These are phyloP conservation scores for Tuber magnatum DNA, from an alignment of 495 filamentous ascomycete genomes.

Conservation along the genomic window DNA sequence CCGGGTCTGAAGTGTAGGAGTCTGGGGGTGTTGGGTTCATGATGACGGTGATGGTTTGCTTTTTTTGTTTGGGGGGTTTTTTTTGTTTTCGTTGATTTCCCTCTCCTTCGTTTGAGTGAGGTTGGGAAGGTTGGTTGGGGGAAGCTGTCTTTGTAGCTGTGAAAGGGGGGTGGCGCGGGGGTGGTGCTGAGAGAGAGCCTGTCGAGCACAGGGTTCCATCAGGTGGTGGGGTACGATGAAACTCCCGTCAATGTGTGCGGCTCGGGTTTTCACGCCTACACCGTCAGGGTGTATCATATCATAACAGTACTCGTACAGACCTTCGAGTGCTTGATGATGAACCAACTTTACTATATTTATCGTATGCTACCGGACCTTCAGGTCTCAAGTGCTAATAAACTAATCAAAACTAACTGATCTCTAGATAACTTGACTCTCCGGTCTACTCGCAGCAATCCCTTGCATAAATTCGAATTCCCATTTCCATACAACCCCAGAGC, in stretches of 20 bases:
- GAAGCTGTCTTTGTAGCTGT: not conserved
- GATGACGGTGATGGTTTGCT: not conserved
- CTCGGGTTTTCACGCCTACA: not conserved
- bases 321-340: not conserved
- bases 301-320: not conserved
- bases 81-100: not conserved
- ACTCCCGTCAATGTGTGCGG: not conserved
- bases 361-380: not conserved
- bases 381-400: not conserved
- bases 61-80: too few relatives aligned
- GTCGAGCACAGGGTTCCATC: not conserved
- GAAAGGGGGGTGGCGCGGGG: not conserved
- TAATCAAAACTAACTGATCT: not conserved
- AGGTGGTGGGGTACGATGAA: not conserved
- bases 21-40: not conserved
- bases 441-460: not conserved
- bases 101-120: not conserved
- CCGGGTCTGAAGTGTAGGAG: conserved; percentile 59
- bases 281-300: not conserved
- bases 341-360: not conserved
- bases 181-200: not conserved
- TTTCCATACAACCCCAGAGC: not conserved
- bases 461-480: not conserved
- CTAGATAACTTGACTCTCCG: not conserved
- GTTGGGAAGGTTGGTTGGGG: not conserved